These are phyloP conservation scores for Cryptomeria japonica DNA, from an alignment of 75 land plant species.

Conservation along the genomic window DNA sequence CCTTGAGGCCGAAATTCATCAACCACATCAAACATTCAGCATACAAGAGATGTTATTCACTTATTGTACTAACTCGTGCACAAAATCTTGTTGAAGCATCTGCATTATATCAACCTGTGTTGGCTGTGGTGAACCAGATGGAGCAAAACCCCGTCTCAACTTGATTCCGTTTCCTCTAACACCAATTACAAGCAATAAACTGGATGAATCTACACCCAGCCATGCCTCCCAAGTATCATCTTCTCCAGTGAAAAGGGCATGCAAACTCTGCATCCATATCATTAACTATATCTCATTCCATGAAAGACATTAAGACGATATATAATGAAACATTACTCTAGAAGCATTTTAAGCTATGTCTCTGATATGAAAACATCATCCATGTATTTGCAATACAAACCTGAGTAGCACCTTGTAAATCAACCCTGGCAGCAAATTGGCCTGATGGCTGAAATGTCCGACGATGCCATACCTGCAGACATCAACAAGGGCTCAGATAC, in stretches of 20 bases:
- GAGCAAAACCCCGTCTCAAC: conserved; percentile 87
- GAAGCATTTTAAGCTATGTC: neutral
- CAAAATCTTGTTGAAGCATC: neutral
- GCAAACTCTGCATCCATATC: conserved; percentile 66
- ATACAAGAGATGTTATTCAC: neutral
- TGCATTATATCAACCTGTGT: conserved; percentile 60
- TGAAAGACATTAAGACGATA: conserved; percentile 2
- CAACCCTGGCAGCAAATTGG: conserved; percentile 94
- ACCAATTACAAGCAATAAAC: conserved; percentile 60
- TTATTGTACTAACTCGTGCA: neutral
- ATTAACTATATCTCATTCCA: neutral
- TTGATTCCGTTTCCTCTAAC: conserved; percentile 64
- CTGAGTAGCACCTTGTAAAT: conserved; percentile 74
- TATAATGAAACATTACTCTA: neutral
- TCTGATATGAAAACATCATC: neutral
- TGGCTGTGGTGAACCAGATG: conserved; percentile 67
- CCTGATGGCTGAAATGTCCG: conserved; percentile 96
- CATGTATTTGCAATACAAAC: conserved; percentile 33
- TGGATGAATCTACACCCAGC: conserved; percentile 71
- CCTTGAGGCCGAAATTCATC: neutral
- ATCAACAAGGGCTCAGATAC: neutral
- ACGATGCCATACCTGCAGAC: conserved; percentile 86
- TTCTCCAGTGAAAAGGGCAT: conserved; percentile 98
- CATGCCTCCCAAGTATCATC: conserved; percentile 98
- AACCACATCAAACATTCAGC: neutral